These are phyloP conservation scores for Colletotrichum sp. DNA, from an alignment of 2,329 filamentous ascomycete species.

Conservation along the genomic window DNA sequence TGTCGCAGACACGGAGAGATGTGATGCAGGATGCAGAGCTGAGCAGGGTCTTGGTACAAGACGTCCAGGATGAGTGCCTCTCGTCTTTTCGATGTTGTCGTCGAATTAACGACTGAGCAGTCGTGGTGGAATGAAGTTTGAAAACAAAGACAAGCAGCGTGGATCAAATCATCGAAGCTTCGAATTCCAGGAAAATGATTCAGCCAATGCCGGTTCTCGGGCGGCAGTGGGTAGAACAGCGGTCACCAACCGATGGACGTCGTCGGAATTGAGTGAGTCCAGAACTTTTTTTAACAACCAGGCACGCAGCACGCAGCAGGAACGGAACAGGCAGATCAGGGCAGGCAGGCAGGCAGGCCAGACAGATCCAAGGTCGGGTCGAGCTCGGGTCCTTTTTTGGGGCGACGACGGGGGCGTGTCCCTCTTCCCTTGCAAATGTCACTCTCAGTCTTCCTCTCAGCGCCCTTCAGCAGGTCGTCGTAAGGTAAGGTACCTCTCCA, in stretches of 20 bases:
- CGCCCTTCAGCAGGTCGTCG: background rate
- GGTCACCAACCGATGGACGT: slow-evolving; percentile 3
- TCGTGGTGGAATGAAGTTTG: background rate
- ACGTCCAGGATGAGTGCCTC: background rate
- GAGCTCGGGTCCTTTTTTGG: background rate
- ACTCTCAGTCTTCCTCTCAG: background rate
- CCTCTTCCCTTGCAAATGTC: background rate
- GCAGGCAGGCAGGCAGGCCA: background rate
- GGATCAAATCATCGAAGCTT: background rate
- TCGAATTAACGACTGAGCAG: background rate
- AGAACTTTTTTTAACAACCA: slow-evolving; percentile 2
- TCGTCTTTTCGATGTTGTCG: too few relatives aligned
- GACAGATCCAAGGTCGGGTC: background rate
- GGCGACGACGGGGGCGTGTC: background rate
- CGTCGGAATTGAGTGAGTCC: slow-evolving; percentile 5
- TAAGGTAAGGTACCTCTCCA: background rate
- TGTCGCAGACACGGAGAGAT: background rate
- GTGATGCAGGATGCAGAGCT: background rate
- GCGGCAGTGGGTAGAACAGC: background rate
- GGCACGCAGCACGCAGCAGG: background rate
- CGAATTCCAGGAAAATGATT: background rate
- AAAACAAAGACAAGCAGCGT: background rate
- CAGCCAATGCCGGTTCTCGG: background rate
- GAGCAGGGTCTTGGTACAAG: background rate
- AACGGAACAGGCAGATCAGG: background rate